Evolutionary conservation across 2,329 filamentous ascomycete species (phyloP).

Genomic region (Alternaria rosae): DNA sequence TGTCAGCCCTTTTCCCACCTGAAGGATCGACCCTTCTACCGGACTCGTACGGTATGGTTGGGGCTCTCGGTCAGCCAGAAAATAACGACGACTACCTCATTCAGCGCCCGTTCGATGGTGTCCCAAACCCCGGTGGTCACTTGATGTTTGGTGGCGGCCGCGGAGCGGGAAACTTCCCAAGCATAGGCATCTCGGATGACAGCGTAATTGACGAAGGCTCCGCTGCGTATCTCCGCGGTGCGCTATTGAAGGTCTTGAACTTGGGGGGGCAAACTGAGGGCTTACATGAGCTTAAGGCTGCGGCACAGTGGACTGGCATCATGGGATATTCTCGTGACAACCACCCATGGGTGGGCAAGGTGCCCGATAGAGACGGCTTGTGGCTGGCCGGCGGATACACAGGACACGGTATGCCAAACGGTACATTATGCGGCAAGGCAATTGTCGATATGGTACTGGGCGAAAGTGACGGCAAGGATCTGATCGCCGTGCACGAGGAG

Average conservation of each 20-base stretch:
- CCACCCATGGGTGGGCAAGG: conserved; percentile 73
- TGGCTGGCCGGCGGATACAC: conserved; percentile 73
- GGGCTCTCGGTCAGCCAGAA: conserved; percentile 54
- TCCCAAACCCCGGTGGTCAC: conserved; percentile 58
- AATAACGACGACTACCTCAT: conserved; percentile 75
- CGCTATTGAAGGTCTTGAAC: conserved; percentile 48
- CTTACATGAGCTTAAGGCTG: conserved; percentile 56
- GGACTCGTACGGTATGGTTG: conserved; percentile 71
- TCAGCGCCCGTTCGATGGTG: conserved; percentile 64
- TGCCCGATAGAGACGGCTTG: conserved; percentile 66
- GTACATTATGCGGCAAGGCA: conserved; percentile 70
- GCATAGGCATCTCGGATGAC: conserved; percentile 68
- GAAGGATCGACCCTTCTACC: conserved; percentile 54
- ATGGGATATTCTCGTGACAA: conserved; percentile 75
- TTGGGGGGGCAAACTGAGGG: conserved; percentile 47
- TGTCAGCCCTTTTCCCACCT: conserved; percentile 71
- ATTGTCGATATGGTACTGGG: conserved; percentile 66
- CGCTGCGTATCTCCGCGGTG: conserved; percentile 62
- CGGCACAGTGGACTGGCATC: conserved; percentile 74
- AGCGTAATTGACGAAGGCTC: conserved; percentile 64
- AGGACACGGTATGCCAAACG: conserved; percentile 78
- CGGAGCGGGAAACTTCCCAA: conserved; percentile 55
- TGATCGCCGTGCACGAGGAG: conserved; percentile 31
- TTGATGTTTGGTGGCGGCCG: conserved; percentile 77
- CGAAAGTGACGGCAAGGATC: conserved; percentile 45